Evolutionary conservation across 75 land plant genomes (phyloP), one percentile per base, ranked within the genome.

Genomic region (Pinus taeda): DNA sequence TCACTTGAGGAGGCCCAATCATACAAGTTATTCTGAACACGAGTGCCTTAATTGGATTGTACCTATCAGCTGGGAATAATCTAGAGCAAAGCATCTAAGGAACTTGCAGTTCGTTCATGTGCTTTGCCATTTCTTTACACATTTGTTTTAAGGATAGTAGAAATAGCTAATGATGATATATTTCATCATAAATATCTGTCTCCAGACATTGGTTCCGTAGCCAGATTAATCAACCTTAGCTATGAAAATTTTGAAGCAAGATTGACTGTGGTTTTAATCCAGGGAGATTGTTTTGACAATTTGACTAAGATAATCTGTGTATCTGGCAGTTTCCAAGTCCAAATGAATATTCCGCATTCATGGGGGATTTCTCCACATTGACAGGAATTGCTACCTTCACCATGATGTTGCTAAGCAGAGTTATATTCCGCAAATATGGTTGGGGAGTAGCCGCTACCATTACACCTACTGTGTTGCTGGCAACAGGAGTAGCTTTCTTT

Each of bases 371-470:
- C 87, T 97, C 99, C 64, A 86, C 98, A 20, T 89, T 84, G 75
- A 97, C 99, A 72, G 98, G 99, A 76, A 90, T 97, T 21, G 98
- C 91, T 29, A 97, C 99, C 49, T 97, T 97, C 90, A 88, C 87
- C 60, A 97, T 97, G 99, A 97, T 97, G 99, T 77, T 97, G 57
- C 81, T 97, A 15, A 91, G 99, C 73, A 87, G 95, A 57, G 81
- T 75, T 60, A 93, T 97, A 36, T 93, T 97, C 71, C 73, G 88
- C 74, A 97, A 91, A 75, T 93, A 85, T 78, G 99, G 99, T 49
- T 97, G 99, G 99, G 99, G 99, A 74, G 99, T 91, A 57, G 99
- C 99, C 37, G 99, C 99, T 15, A 84, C 82, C 57, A 95, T 97
- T 75, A 97, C 99, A 69, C 99, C 99, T 26, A 91, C 96, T 11